phyloP scores from a whole-genome alignment of 305 asterid genomes.

The Fraxinus paxiana region DNA sequence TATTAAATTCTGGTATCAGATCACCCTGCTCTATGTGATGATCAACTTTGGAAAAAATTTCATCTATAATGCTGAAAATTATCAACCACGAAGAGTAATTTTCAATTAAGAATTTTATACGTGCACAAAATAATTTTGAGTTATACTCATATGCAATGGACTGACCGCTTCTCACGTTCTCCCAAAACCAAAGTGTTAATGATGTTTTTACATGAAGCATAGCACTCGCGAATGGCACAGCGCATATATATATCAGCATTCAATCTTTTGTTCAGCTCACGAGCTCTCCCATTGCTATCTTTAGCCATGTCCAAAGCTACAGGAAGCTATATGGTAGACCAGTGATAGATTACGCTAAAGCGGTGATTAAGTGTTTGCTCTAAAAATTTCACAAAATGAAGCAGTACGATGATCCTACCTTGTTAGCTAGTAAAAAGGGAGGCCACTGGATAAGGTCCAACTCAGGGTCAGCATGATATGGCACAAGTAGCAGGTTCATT shows the following conservation, averaged over 20 bases:
- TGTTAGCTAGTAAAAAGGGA: constrained; percentile 96
- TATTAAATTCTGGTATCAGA: constrained; percentile 51
- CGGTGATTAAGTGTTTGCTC: constrained; percentile 2
- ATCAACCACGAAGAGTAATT: constrained; percentile 14
- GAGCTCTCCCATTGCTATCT: constrained; percentile 80
- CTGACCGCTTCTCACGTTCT: constrained; percentile 75
- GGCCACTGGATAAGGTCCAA: constrained; percentile 97
- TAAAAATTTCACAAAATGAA: constrained; percentile 20
- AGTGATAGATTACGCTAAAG: neutral
- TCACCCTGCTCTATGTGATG: constrained; percentile 55
- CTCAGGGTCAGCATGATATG: constrained; percentile 87
- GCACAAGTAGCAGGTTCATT: constrained; percentile 84
- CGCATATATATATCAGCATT: constrained; percentile 64
- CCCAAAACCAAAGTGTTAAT: constrained; percentile 69
- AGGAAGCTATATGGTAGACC: constrained; percentile 60
- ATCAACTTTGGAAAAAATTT: constrained; percentile 74
- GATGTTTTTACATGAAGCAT: constrained; percentile 78
- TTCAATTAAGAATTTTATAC: constrained; percentile 7
- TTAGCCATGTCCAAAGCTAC: constrained; percentile 98
- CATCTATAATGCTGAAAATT: constrained; percentile 56
- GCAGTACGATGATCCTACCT: constrained; percentile 44
- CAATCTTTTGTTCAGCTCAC: constrained; percentile 86
- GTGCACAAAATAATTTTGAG: neutral
- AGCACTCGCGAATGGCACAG: constrained; percentile 92
- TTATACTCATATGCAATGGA: constrained; percentile 16